These are phyloP conservation scores for Crithidia mellificae DNA, from an alignment of 208 protist genomes.

Conservation along the genomic window DNA sequence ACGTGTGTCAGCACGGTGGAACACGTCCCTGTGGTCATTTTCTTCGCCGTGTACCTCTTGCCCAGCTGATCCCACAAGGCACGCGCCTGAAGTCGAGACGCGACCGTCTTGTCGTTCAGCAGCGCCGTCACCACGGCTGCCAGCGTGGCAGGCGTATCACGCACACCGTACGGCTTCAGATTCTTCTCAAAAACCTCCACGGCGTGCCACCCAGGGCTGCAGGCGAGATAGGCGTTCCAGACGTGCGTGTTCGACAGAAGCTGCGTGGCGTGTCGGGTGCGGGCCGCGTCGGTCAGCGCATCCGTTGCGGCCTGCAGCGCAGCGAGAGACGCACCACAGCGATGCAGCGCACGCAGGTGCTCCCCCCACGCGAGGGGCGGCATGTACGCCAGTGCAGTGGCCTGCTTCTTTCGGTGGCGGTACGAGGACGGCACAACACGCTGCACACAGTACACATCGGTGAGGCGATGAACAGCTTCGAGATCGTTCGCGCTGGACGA, in stretches of 20 bases:
- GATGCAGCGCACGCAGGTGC: constrained; percentile 52
- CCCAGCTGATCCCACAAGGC: constrained; percentile 39
- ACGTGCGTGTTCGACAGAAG: constrained; percentile 54
- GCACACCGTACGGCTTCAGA: constrained; percentile 45
- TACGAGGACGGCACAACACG: not conserved
- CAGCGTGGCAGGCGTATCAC: constrained; percentile 46
- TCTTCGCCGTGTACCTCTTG: constrained; percentile 1
- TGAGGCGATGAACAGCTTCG: constrained; percentile 1
- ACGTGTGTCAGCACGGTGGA: constrained; percentile 35
- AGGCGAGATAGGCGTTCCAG: constrained; percentile 72
- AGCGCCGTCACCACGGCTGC: constrained; percentile 67
- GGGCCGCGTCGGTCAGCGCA: constrained; percentile 49
- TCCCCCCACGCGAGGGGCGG: constrained; percentile 70
- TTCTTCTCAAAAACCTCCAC: constrained; percentile 63
- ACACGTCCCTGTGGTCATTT: constrained; percentile 34
- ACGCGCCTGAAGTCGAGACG: constrained; percentile 31
- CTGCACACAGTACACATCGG: constrained; percentile 9
- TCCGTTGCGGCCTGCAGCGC: constrained; percentile 58
- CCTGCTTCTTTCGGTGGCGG: not conserved
- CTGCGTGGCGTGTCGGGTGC: constrained; percentile 44
- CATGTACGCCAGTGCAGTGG: constrained; percentile 41
- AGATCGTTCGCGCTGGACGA: no score
- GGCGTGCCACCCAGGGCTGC: constrained; percentile 48
- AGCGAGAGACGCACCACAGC: constrained; percentile 48
- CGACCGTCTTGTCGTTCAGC: constrained; percentile 20